Conservation (phyloP, 768 basidiomycete genomes). For the Boletus vermiculosoides region DNA sequence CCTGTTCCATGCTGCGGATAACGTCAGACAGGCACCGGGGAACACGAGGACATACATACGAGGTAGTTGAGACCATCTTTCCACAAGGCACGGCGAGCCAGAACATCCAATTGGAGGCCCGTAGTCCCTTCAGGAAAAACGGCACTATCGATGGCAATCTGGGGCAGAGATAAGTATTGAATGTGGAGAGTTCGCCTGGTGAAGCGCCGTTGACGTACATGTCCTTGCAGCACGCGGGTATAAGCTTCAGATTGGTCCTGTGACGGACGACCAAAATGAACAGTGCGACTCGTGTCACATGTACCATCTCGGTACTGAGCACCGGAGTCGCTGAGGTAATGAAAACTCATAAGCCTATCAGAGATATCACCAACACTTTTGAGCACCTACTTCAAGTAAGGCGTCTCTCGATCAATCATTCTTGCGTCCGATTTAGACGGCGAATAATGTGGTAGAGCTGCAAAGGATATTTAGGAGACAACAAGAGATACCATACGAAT, state of each 20-base stretch:
- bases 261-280: slow-evolving; percentile 88
- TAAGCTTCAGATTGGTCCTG: slow-evolving; percentile 86
- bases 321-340: slow-evolving; percentile 75
- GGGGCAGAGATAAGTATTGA: slow-evolving; percentile 22
- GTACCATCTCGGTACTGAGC: slow-evolving; percentile 91
- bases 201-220: slow-evolving; percentile 55
- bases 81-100: slow-evolving; percentile 88
- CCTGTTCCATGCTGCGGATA: slow-evolving; percentile 78
- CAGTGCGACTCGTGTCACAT: slow-evolving; percentile 76
- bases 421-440: slow-evolving; percentile 67
- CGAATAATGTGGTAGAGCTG: slow-evolving; percentile 89
- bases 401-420: slow-evolving; percentile 73
- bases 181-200: slow-evolving; percentile 13
- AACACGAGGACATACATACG: slow-evolving; percentile 41
- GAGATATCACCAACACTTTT: slow-evolving; percentile 10
- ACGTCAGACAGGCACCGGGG: slow-evolving; percentile 15
- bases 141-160: slow-evolving; percentile 90
- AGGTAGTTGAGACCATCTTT: slow-evolving; percentile 80
- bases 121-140: slow-evolving; percentile 91
- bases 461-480: not conserved
- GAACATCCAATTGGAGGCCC: slow-evolving; percentile 78
- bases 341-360: slow-evolving; percentile 13
- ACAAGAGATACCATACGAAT: not conserved
- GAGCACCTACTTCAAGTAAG: slow-evolving; percentile 80
- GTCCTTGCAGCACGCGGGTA: slow-evolving; percentile 94